These are phyloP conservation scores for Astragalus glycyphyllos DNA, from an alignment of 306 rosid genomes.

Conservation along the genomic window DNA sequence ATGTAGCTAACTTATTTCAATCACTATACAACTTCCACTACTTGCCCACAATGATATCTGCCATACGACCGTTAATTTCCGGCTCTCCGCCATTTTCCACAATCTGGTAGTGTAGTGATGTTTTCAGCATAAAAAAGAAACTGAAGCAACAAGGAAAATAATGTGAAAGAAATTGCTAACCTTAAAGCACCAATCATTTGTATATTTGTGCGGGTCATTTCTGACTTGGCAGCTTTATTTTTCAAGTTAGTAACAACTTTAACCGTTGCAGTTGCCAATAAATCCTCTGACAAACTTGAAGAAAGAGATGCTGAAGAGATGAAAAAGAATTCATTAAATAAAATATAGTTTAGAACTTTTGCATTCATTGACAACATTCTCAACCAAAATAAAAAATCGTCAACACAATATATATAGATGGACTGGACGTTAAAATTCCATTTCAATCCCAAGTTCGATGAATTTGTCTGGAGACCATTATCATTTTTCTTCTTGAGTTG, in stretches of 20 bases:
- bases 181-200: slow-evolving; percentile 99
- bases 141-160: background rate
- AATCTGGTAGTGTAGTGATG: background rate
- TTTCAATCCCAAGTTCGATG: background rate
- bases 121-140: slow-evolving; percentile 7
- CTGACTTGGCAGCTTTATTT: slow-evolving; percentile 70
- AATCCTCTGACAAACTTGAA: slow-evolving; percentile 90
- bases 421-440: slow-evolving; percentile 1
- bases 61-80: background rate
- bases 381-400: background rate
- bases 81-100: background rate
- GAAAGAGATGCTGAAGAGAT: slow-evolving; percentile 80
- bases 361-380: slow-evolving; percentile 16
- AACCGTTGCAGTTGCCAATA: slow-evolving; percentile 82
- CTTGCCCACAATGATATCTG: slow-evolving; percentile 7
- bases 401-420: slow-evolving; percentile 6
- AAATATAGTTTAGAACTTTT: slow-evolving; percentile 1
- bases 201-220: slow-evolving; percentile 88
- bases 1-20: slow-evolving; percentile 3
- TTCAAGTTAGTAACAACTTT: slow-evolving; percentile 80
- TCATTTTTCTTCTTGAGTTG: background rate
- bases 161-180: slow-evolving; percentile 50
- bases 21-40: background rate
- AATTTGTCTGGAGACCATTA: slow-evolving; percentile 4
- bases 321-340: slow-evolving; percentile 40